Conservation (phyloP, 306 rosid species). For the Comarum palustre region DNA sequence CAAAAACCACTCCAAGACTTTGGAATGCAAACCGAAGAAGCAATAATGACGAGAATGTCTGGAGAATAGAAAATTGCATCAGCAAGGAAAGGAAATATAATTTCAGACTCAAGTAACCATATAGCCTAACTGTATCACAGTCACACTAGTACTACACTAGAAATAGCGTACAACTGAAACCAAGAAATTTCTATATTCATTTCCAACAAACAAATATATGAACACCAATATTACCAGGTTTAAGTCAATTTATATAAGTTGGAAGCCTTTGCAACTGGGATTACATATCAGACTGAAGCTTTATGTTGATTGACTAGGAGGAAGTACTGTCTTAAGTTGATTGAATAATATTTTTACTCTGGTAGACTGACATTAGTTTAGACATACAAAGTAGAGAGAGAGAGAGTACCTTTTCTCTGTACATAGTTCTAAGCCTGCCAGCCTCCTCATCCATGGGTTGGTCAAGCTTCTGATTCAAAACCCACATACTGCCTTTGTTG, state of each 20-base stretch:
- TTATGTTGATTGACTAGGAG: not conserved
- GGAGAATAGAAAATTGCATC: constrained; percentile 37
- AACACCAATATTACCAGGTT: not conserved
- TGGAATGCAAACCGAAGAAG: constrained; percentile 90
- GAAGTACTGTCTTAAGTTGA: not conserved
- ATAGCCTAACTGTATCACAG: not conserved
- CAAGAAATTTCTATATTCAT: not conserved
- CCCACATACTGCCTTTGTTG: constrained; percentile 82
- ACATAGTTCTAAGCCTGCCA: constrained; percentile 80
- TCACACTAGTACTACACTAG: not conserved
- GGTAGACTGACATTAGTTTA: not conserved
- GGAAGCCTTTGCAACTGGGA: not conserved
- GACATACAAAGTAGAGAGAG: not conserved
- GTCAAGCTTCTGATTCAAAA: constrained; percentile 82
- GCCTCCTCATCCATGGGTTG: constrained; percentile 97
- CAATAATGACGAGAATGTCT: constrained; percentile 80
- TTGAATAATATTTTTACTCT: not conserved
- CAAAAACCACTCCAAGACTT: constrained; percentile 97
- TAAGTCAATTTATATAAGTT: not conserved
- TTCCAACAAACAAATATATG: not conserved
- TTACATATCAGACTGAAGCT: not conserved
- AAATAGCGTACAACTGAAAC: not conserved
- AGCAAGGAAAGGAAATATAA: constrained; percentile 21
- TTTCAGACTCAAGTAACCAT: not conserved
- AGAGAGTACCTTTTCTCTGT: constrained; percentile 71